Percentiles rank a stretch among this genome's conserved stretches.
These are phyloP conservation scores for Stramenopiles sp. DNA, from an alignment of 352 stramenopile genomes.

Conservation along the genomic window DNA sequence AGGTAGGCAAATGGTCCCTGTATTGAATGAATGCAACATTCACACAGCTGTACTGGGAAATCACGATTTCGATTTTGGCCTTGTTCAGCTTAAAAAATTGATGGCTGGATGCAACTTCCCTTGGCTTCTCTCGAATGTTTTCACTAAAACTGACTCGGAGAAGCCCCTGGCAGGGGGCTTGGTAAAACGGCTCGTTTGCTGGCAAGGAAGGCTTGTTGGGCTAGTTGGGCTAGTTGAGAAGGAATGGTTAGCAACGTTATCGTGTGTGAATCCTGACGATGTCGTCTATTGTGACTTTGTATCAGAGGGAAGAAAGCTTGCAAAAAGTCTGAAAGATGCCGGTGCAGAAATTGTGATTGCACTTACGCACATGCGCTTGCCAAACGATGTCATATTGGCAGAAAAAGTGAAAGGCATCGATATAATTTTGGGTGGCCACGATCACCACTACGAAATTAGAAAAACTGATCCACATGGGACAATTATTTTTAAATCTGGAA, in stretches of 20 bases:
- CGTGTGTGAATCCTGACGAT: slow-evolving; percentile 27
- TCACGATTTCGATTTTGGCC: slow-evolving; percentile 37
- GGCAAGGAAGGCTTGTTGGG: slow-evolving; percentile 21
- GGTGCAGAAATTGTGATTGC: slow-evolving; percentile 29
- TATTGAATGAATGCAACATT: slow-evolving; percentile 24
- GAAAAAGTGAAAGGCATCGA: slow-evolving; percentile 24
- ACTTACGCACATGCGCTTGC: slow-evolving; percentile 33
- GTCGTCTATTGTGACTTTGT: slow-evolving; percentile 29
- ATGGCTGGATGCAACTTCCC: slow-evolving; percentile 28
- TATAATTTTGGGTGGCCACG: slow-evolving; percentile 34
- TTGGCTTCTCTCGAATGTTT: slow-evolving; percentile 34
- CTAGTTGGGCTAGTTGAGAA: slow-evolving; percentile 33
- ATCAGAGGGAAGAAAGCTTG: slow-evolving; percentile 18
- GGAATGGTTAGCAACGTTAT: slow-evolving; percentile 33
- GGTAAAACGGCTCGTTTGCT: neutral
- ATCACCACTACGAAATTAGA: slow-evolving; percentile 28
- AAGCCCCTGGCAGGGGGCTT: neutral
- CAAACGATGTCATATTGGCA: slow-evolving; percentile 29
- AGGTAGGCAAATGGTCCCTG: slow-evolving; percentile 27
- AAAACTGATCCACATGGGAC: slow-evolving; percentile 18
- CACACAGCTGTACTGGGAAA: slow-evolving; percentile 29
- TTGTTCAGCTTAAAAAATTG: slow-evolving; percentile 25
- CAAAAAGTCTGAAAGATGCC: slow-evolving; percentile 14
- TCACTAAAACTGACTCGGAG: neutral
- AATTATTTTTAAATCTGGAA: slow-evolving; percentile 30